These are phyloP conservation scores for Dioscorea dumetorum DNA, from an alignment of 106 monocot species.

Conservation along the genomic window DNA sequence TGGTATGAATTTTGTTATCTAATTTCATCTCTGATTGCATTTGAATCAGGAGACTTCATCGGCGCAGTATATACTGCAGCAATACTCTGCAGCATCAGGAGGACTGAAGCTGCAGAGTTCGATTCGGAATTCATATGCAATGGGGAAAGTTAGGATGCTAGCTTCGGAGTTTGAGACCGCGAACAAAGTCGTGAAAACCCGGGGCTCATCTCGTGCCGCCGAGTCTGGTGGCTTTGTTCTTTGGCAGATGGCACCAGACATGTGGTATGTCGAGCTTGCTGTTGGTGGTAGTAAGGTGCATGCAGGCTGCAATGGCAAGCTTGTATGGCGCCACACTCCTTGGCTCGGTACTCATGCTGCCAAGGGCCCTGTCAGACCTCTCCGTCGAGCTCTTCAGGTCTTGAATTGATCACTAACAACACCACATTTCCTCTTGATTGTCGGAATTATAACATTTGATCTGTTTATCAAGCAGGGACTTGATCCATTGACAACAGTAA, in stretches of 20 bases:
- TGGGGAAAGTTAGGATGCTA: constrained; percentile 84
- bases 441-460: too few relatives aligned
- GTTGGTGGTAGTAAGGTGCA: constrained; percentile 92
- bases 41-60: constrained; percentile 73
- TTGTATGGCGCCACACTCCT: constrained; percentile 97
- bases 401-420: too few relatives aligned
- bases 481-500: constrained; percentile 86
- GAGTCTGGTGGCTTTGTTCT: constrained; percentile 94
- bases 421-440: too few relatives aligned
- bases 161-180: constrained; percentile 88
- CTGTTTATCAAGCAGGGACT: constrained; percentile 49
- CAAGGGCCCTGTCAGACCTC: constrained; percentile 92
- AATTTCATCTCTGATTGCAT: too few relatives aligned
- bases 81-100: constrained; percentile 90
- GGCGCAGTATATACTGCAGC: constrained; percentile 98
- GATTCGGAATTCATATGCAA: constrained; percentile 64
- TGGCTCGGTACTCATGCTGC: constrained; percentile 98
- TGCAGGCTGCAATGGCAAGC: constrained; percentile 91
- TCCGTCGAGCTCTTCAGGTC: constrained; percentile 94
- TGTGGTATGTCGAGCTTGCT: constrained; percentile 99
- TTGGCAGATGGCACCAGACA: constrained; percentile 94
- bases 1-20: too few relatives aligned
- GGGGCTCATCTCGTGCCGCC: constrained; percentile 15
- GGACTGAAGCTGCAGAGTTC: constrained; percentile 76
- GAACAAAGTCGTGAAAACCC: constrained; percentile 57